Conservation (phyloP, 768 basidiomycete species). For the Tricholomella constricta region DNA sequence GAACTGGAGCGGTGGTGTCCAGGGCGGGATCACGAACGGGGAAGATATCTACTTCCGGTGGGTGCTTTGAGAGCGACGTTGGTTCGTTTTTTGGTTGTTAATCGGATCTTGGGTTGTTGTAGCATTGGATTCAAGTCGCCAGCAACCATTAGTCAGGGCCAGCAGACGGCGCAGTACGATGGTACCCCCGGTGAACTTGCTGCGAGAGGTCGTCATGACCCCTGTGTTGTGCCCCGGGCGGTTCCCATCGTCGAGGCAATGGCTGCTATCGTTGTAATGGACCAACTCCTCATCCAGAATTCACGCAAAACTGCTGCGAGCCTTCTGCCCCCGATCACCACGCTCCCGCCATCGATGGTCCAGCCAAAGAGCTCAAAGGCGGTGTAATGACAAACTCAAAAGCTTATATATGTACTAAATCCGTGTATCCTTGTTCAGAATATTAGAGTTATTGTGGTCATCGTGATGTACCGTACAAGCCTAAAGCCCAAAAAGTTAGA, state of each 20-base stretch:
- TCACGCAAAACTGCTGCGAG: conserved; percentile 72
- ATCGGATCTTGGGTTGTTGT: neutral
- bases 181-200: conserved; percentile 87
- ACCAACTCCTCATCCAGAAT: conserved; percentile 88
- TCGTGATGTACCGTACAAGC: neutral
- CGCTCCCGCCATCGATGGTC: conserved; percentile 93
- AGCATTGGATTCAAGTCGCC: conserved; percentile 98
- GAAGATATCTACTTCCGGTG: conserved; percentile 98
- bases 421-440: neutral
- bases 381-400: neutral
- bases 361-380: conserved; percentile 44
- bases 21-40: conserved; percentile 97
- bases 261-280: conserved; percentile 95
- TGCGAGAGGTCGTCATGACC: conserved; percentile 93
- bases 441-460: conserved; percentile 1
- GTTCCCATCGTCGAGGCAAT: conserved; percentile 98
- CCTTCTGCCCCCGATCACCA: conserved; percentile 81
- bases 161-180: conserved; percentile 90
- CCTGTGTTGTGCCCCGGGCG: conserved; percentile 95
- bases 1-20: conserved; percentile 97
- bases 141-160: conserved; percentile 93
- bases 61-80: conserved; percentile 29
- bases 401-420: neutral
- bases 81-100: conserved; percentile 3
- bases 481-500: conserved; percentile 3